A percentile compares a stretch with the other conserved stretches of the same genome.
Evolutionary conservation across 306 rosid species (phyloP).

Genomic region (Vigna angularis): DNA sequence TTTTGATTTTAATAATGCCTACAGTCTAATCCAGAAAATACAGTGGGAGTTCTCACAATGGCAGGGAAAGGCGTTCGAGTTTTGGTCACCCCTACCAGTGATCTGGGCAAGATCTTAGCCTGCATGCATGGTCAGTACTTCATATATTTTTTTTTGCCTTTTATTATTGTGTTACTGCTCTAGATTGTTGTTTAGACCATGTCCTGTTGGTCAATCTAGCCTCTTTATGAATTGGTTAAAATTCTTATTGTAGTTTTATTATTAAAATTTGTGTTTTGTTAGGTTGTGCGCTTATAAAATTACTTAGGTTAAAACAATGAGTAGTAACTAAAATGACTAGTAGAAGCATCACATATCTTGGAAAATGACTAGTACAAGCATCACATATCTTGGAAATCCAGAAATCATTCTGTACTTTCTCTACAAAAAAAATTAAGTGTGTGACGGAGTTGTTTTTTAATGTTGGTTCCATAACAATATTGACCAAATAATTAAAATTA

Average conservation of each 20-base stretch:
- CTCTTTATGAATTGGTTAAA: slow-evolving; percentile 10
- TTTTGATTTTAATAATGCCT: slow-evolving; percentile 43
- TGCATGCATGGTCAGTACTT: slow-evolving; percentile 87
- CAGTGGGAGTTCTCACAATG: slow-evolving; percentile 96
- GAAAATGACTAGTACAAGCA: background rate
- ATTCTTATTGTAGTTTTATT: background rate
- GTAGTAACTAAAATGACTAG: background rate
- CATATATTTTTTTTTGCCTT: background rate
- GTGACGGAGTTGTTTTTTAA: background rate
- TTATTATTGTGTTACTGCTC: background rate
- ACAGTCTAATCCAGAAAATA: slow-evolving; percentile 96
- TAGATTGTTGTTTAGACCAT: background rate
- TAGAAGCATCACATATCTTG: slow-evolving; percentile 2
- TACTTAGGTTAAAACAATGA: background rate
- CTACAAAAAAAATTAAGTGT: background rate
- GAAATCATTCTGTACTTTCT: background rate
- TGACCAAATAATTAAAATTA: slow-evolving; percentile 14
- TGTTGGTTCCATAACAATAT: background rate
- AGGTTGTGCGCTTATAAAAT: background rate
- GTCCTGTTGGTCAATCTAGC: slow-evolving; percentile 2
- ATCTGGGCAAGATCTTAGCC: slow-evolving; percentile 92
- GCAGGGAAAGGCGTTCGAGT: slow-evolving; percentile 97
- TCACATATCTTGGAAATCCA: slow-evolving; percentile 9
- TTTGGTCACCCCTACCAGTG: slow-evolving; percentile 93
- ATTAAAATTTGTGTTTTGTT: slow-evolving; percentile 1